Conservation (phyloP, 2,329 filamentous ascomycete genomes). For the Calonectria crousiana region DNA sequence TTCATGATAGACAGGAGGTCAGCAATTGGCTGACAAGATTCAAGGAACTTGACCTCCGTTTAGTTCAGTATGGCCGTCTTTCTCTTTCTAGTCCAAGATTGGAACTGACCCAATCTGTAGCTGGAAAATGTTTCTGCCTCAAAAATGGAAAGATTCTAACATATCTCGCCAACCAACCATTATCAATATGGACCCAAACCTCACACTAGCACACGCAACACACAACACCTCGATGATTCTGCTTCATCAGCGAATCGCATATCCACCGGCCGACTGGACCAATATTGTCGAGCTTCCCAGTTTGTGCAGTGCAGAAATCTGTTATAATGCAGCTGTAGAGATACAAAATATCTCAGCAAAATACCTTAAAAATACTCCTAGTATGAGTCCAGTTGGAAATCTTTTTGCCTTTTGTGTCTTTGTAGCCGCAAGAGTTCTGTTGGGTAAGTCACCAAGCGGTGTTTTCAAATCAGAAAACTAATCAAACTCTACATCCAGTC, state of each 20-base stretch:
- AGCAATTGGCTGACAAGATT: slow-evolving; percentile 57
- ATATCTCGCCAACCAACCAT: slow-evolving; percentile 15
- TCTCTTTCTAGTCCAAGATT: background rate
- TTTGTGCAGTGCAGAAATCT: slow-evolving; percentile 15
- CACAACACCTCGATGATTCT: slow-evolving; percentile 25
- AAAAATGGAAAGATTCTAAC: slow-evolving; percentile 24
- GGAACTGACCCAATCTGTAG: background rate
- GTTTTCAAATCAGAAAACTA: background rate
- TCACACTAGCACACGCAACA: slow-evolving; percentile 15
- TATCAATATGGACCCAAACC: slow-evolving; percentile 23
- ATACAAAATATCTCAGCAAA: slow-evolving; percentile 21
- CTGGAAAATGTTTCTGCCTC: slow-evolving; percentile 25
- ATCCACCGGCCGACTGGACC: slow-evolving; percentile 11
- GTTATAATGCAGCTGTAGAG: slow-evolving; percentile 16
- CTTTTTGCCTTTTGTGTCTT: slow-evolving; percentile 23
- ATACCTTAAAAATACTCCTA: slow-evolving; percentile 12
- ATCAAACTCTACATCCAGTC: background rate
- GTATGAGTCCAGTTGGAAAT: slow-evolving; percentile 11
- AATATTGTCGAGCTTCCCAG: slow-evolving; percentile 21
- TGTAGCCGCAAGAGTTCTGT: slow-evolving; percentile 15
- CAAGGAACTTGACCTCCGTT: slow-evolving; percentile 23
- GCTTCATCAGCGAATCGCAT: slow-evolving; percentile 22
- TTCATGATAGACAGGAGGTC: slow-evolving; percentile 50
- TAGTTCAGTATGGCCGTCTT: slow-evolving; percentile 1
- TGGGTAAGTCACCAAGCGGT: background rate